Base-by-base conservation (phyloP, 2,329 filamentous ascomycete species). In the Periconia digitata region DNA sequence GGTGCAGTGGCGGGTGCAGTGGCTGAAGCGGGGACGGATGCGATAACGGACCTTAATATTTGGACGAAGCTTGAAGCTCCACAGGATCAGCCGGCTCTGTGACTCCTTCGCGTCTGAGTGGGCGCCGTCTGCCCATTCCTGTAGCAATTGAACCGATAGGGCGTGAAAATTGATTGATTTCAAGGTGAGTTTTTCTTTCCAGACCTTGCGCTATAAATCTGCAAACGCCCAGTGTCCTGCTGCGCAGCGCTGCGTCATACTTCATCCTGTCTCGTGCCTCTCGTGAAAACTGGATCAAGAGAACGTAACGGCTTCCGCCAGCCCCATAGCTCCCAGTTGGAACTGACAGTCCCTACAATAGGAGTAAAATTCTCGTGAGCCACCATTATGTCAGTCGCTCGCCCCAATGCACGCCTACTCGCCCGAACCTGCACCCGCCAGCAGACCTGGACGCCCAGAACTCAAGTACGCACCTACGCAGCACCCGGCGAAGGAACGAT, bases 401-500 rank as follows among this genome's bases (percentile, higher is more conserved):
- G 64, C 46, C 55, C 62, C 39, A 63, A 58, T 43, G 47, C 59
- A 24, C 65, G 64, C 23, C 47, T 65, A 45, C 57, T 68, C 22
- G 55, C 56, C 44, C 61, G 54, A 45, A 57, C 58, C 32, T 32
- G 27, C 27, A 10, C 27, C 27, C 27, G 27, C 27, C 27, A 32
- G 27, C 8, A n/a, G n/a, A 58, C 57, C 44, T 58, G 51, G 38
- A 48, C 60, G 37, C 56, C 67, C 35, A 52, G 57, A 17, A 58
- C 57, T 32, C 76, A 79, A 66, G 58, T 71, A 22, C 78, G 82
- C 49, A 66, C 67, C 55, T 87, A 87, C 63, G 83, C 84, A 41
- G 83, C 82, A 16, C 81, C 83, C 2, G 74, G 78, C 43, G 77
- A 79, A 59, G 76, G 78, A 45, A 71, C 75, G 27, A 80, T 95